Evolutionary conservation across 345 rosid species (phyloP).

Genomic region (Mangifera indica): DNA sequence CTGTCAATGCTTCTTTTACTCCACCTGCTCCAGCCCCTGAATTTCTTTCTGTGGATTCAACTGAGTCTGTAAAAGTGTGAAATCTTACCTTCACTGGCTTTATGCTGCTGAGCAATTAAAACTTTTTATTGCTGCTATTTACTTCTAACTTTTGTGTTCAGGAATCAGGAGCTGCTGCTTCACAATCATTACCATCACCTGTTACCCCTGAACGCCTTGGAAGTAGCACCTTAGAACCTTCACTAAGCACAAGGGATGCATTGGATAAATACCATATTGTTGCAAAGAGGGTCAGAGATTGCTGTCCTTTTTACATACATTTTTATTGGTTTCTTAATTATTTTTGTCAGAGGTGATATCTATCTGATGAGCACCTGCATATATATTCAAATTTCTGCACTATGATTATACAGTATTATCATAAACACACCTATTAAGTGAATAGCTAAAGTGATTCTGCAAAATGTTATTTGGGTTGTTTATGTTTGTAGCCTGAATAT

Average conservation of each 20-base stretch:
- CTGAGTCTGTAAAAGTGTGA: conserved; percentile 54
- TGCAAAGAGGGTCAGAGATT: conserved; percentile 66
- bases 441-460: background rate
- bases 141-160: conserved; percentile 23
- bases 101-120: conserved; percentile 1
- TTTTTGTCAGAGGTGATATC: background rate
- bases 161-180: conserved; percentile 48
- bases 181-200: conserved; percentile 51
- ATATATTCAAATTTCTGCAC: background rate
- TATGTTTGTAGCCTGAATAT: background rate
- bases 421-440: background rate
- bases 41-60: conserved; percentile 42
- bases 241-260: conserved; percentile 83
- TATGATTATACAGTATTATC: background rate
- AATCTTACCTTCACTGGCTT: conserved; percentile 1
- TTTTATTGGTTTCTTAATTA: background rate
- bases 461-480: too few species aligned
- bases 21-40: conserved; percentile 50
- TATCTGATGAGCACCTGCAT: background rate
- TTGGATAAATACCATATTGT: conserved; percentile 82
- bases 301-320: background rate
- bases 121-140: conserved; percentile 10
- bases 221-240: conserved; percentile 57
- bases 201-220: conserved; percentile 62
- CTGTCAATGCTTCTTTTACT: conserved; percentile 46